Base-by-base conservation (phyloP, 768 basidiomycete genomes). In the Rhizopogon vesiculosus region DNA sequence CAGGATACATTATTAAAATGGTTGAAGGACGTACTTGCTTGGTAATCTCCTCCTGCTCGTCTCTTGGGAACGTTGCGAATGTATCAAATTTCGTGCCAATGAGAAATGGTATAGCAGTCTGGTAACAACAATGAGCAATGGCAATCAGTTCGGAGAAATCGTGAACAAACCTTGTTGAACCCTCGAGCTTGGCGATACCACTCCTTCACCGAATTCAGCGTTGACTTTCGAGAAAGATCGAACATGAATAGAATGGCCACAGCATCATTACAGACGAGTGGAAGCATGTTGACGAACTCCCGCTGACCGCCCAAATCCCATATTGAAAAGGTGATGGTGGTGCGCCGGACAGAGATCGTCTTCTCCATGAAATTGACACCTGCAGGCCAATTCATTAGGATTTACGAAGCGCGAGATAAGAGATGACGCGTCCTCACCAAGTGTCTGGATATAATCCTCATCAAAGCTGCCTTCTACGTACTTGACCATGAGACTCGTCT, bases 281-380 rank as follows among this genome's bases (percentile, higher is more conserved):
- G 96, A 38, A 98, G 77, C 95, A 98, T 98, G 74, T 96, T 96
- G 62, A 99, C 97, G 72, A 99, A 99, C 73, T 99, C 97, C 52
- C 96, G 82, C 71, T 99, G 96, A 46, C 93, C 94, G 61, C 94
- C 94, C 55, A 97, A 77, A 78, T 97, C 94, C 95, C 97, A 99
- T 73, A 98, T 97, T 61, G 95, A 98, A 77, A 99, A 98, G 3
- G 96, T 98, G 72, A 99, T 98, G 54, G 96, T 97, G 56, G 97
- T 98, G 72, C 95, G 88, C 63, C 97, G 87, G 62, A 99, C 96
- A 54, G 91, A 90, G 65, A 99, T 98, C 15, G 96, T 97, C 80
- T 99, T 99, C 79, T 99, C 96, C 97, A 98, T 98, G 74, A 98
- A 98, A 74, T 98, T 98, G 77, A 98, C 94, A 78, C 96, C 92